Conservation (phyloP, 2,329 filamentous ascomycete genomes). For the Hypoxylon sp. region DNA sequence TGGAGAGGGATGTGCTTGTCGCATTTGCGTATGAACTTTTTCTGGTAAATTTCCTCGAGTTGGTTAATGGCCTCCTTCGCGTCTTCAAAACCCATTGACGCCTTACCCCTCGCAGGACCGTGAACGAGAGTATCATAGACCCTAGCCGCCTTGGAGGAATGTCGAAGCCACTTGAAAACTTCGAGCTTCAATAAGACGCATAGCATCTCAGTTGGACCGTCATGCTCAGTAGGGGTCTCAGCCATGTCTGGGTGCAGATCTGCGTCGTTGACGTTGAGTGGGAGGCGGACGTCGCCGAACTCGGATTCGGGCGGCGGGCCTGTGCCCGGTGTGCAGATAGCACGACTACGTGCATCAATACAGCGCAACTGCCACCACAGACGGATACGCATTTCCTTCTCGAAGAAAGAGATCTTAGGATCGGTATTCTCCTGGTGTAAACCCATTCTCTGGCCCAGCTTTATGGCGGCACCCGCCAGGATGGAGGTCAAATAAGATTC, state of each 20-base stretch:
- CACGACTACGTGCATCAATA: background rate
- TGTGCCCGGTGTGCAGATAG: background rate
- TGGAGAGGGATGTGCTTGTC: background rate
- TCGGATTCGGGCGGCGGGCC: background rate
- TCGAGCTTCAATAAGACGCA: background rate
- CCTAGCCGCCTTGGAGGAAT: background rate
- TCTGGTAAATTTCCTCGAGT: background rate
- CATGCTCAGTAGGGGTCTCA: background rate
- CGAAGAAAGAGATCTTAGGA: background rate
- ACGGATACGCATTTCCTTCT: constrained; percentile 1
- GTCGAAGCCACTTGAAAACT: background rate
- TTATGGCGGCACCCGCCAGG: background rate
- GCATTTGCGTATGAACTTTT: background rate
- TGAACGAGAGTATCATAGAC: background rate
- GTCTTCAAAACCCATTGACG: background rate
- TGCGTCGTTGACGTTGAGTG: background rate
- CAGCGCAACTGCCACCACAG: background rate
- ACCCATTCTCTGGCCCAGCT: background rate
- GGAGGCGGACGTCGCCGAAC: background rate
- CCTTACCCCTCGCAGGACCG: background rate
- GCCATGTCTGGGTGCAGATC: background rate
- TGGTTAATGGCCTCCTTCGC: background rate
- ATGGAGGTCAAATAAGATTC: background rate
- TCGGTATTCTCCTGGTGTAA: background rate
- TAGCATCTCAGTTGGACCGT: background rate